A percentile compares a stretch with the other conserved stretches of the same genome.
Conservation (phyloP, 805 yeast genomes). For the Saccharomycopsis fermentans region DNA sequence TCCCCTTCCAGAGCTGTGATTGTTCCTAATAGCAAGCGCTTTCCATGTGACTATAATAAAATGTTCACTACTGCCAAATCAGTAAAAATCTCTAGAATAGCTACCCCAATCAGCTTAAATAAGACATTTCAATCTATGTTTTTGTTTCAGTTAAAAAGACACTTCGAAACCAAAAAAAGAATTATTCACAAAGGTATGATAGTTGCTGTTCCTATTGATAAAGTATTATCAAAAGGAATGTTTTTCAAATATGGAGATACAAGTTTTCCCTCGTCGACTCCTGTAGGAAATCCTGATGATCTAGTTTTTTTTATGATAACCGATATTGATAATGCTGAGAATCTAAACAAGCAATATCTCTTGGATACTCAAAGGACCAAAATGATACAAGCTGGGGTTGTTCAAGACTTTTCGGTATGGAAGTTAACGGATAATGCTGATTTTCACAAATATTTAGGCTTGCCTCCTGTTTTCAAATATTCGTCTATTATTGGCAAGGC, state of each 20-base stretch:
- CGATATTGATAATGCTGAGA: conserved; percentile 27
- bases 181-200: conserved; percentile 56
- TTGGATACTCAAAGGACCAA: conserved; percentile 62
- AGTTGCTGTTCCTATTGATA: conserved; percentile 71
- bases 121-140: conserved; percentile 51
- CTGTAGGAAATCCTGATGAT: conserved; percentile 54
- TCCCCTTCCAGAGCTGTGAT: conserved; percentile 20
- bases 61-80: conserved; percentile 36
- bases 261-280: conserved; percentile 32
- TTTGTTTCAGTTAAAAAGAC: conserved; percentile 46
- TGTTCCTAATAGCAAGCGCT: background rate
- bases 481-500: conserved; percentile 4
- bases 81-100: conserved; percentile 55
- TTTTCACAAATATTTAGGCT: conserved; percentile 39
- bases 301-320: conserved; percentile 80
- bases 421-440: conserved; percentile 20
- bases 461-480: conserved; percentile 35
- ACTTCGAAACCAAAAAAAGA: conserved; percentile 49
- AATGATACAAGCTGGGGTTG: conserved; percentile 59
- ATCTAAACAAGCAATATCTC: conserved; percentile 31
- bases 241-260: conserved; percentile 25
- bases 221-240: conserved; percentile 45
- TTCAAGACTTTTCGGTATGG: conserved; percentile 27
- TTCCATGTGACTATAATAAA: background rate
- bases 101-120: conserved; percentile 62